phyloP scores from a whole-genome alignment of 139 green algal genomes.

The Chlamydomonas eustigma region DNA sequence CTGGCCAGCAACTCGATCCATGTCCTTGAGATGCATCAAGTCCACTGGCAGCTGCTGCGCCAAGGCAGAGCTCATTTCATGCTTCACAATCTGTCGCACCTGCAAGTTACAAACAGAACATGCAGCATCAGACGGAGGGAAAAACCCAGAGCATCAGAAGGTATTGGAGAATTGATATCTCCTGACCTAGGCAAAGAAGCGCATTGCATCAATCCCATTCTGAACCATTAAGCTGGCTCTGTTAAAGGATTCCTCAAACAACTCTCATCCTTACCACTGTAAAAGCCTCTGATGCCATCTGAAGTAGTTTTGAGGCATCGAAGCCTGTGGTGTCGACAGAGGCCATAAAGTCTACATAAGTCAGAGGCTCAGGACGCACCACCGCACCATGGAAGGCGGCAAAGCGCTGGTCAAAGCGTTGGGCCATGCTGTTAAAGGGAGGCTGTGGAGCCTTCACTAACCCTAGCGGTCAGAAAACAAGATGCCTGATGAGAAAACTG shows the following conservation, averaged over 20 bases:
- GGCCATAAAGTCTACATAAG: background rate
- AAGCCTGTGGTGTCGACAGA: background rate
- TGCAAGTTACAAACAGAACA: background rate
- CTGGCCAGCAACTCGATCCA: background rate
- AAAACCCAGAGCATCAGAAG: background rate
- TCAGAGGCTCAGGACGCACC: background rate
- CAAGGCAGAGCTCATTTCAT: background rate
- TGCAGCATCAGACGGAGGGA: background rate
- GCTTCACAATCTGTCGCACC: background rate
- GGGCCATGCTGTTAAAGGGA: background rate
- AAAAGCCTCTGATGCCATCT: constrained; percentile 6
- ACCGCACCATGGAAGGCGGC: background rate
- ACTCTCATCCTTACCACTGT: background rate
- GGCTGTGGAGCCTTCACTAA: background rate
- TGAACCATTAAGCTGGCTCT: no score
- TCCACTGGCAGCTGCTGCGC: background rate
- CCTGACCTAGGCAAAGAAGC: no score
- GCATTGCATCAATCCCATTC: no score
- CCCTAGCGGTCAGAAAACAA: no score
- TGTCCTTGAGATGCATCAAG: background rate
- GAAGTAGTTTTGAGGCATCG: background rate
- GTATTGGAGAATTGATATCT: background rate
- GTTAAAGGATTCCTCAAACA: no score
- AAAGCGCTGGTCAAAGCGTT: constrained; percentile 12
- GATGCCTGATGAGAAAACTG: no score